Percentiles rank a stretch among this genome's conserved stretches.
These are phyloP conservation scores for Linnemannia zychae DNA, from an alignment of 192 early-diverging fungal genomes.

Conservation along the genomic window DNA sequence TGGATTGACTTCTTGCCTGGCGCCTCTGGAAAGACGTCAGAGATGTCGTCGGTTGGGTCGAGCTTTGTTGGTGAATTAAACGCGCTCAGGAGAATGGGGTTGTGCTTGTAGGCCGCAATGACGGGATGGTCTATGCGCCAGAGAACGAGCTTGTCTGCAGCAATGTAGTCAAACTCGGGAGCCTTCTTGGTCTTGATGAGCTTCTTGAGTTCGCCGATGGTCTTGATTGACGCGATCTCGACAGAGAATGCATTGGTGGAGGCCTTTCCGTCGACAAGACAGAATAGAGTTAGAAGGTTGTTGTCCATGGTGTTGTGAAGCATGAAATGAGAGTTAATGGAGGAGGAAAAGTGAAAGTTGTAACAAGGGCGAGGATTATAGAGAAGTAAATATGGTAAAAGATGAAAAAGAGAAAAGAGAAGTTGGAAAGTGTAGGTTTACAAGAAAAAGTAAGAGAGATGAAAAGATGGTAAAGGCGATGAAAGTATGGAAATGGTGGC, in stretches of 20 bases:
- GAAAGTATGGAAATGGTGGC: background rate
- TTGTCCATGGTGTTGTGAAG: constrained; percentile 12
- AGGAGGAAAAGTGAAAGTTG: background rate
- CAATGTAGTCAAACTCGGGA: background rate
- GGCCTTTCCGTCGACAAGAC: constrained; percentile 12
- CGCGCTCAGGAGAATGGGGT: background rate
- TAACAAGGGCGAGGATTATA: background rate
- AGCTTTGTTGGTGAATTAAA: background rate
- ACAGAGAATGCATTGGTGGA: background rate
- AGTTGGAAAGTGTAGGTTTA: no score
- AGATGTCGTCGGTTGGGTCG: constrained; percentile 13
- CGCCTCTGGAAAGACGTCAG: background rate
- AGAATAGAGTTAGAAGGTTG: background rate
- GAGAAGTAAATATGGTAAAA: background rate
- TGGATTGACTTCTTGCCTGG: background rate
- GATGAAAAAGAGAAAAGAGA: background rate
- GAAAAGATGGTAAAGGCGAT: background rate
- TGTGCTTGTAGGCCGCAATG: constrained; percentile 10
- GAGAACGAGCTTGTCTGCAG: constrained; percentile 15
- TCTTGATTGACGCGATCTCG: background rate
- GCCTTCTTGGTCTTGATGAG: background rate
- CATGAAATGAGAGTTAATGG: background rate
- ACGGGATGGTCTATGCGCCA: constrained; percentile 25
- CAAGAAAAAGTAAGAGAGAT: background rate
- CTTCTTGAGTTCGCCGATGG: background rate